Evolutionary conservation across 345 rosid species (phyloP).

Genomic region (Boechera stricta): DNA sequence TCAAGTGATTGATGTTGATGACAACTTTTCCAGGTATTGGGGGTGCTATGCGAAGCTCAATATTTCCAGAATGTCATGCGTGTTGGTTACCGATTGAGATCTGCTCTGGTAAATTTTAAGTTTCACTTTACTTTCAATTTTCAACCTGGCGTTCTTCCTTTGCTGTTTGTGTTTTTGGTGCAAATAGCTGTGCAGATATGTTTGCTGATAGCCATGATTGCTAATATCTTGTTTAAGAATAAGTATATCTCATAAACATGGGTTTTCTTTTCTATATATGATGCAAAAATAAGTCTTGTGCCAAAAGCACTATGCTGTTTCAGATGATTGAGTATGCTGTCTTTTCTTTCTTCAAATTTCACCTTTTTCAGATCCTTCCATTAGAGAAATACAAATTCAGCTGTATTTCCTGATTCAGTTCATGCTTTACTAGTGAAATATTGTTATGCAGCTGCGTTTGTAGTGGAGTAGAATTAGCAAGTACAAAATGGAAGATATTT

Average conservation of each 20-base stretch:
- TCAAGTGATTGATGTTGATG: slow-evolving; percentile 29
- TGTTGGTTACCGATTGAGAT: slow-evolving; percentile 89
- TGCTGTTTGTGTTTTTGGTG: slow-evolving; percentile 19
- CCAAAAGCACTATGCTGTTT: not conserved
- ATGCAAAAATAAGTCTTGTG: slow-evolving; percentile 18
- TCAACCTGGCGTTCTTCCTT: slow-evolving; percentile 17
- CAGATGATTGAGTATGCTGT: not conserved
- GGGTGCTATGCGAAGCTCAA: slow-evolving; percentile 94
- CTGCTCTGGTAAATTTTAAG: slow-evolving; percentile 74
- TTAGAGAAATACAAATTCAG: not conserved
- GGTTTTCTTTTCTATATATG: slow-evolving; percentile 2
- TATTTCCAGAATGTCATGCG: slow-evolving; percentile 99
- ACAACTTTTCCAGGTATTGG: slow-evolving; percentile 65
- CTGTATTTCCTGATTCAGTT: slow-evolving; percentile 13
- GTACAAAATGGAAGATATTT: slow-evolving; percentile 7
- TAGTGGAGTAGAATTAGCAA: slow-evolving; percentile 20
- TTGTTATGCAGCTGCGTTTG: slow-evolving; percentile 8
- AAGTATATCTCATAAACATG: slow-evolving; percentile 3
- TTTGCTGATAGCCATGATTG: slow-evolving; percentile 16
- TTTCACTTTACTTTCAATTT: slow-evolving; percentile 23
- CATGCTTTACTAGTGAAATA: not conserved
- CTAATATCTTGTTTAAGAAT: slow-evolving; percentile 19
- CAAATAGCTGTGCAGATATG: not conserved
- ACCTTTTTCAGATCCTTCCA: not conserved
- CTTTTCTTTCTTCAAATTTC: not conserved